Conservation (phyloP, 140 eudicot genomes). For the Erigeron philadelphicus region DNA sequence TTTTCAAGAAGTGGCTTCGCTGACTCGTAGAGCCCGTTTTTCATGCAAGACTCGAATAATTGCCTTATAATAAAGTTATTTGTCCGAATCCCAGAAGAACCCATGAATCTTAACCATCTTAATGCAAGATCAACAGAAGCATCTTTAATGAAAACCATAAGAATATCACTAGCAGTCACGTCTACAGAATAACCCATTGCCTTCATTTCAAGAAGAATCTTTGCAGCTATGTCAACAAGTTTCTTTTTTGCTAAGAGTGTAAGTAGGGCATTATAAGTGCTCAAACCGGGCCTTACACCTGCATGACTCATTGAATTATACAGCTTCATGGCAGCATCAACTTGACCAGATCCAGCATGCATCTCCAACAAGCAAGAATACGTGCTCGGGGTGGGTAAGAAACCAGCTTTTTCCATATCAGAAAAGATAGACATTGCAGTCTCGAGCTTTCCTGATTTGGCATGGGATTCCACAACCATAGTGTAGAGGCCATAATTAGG, state of each 20-base stretch:
- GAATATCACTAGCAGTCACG: conserved; percentile 86
- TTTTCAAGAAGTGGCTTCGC: conserved; percentile 93
- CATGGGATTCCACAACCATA: conserved; percentile 79
- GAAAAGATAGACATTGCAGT: conserved; percentile 78
- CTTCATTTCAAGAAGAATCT: conserved; percentile 88
- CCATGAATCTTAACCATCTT: conserved; percentile 94
- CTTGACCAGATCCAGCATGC: conserved; percentile 91
- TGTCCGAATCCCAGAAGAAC: conserved; percentile 83
- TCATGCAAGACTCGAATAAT: conserved; percentile 96
- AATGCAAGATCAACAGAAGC: conserved; percentile 81
- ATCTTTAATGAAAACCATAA: conserved; percentile 88
- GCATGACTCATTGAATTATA: conserved; percentile 92
- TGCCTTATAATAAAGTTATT: conserved; percentile 85
- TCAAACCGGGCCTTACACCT: conserved; percentile 71
- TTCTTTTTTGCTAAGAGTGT: conserved; percentile 82
- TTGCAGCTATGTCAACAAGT: conserved; percentile 87
- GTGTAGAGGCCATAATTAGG: conserved; percentile 92
- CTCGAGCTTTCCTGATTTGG: conserved; percentile 94
- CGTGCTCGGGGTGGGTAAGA: conserved; percentile 87
- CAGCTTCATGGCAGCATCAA: conserved; percentile 84
- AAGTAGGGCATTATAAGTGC: conserved; percentile 58
- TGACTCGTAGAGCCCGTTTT: conserved; percentile 70
- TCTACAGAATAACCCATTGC: conserved; percentile 87
- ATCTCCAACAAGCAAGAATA: conserved; percentile 88
- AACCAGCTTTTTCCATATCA: conserved; percentile 95